phyloP scores from a whole-genome alignment of 768 basidiomycete species.

The Boletellus sp. region DNA sequence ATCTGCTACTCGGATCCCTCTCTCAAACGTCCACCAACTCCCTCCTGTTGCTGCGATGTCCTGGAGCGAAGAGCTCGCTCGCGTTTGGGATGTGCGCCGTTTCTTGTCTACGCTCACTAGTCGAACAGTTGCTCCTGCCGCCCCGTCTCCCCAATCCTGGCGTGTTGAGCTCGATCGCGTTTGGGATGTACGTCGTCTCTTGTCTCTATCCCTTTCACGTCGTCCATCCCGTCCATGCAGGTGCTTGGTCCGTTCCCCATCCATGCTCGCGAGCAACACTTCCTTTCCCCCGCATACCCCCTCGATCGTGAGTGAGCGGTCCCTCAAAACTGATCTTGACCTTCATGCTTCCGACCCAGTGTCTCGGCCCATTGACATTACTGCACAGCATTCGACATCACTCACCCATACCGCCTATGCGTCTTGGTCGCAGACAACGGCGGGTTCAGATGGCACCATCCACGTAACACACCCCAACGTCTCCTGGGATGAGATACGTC shows the following conservation, averaged over 20 bases:
- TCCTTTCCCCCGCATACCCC: constrained; percentile 74
- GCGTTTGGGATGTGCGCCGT: no score
- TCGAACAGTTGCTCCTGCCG: no score
- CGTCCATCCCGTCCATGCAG: constrained; percentile 32
- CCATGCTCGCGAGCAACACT: constrained; percentile 80
- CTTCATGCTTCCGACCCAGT: constrained; percentile 3
- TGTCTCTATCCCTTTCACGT: background rate
- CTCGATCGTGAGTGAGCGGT: constrained; percentile 47
- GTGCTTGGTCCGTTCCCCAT: constrained; percentile 82
- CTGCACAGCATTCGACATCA: constrained; percentile 58
- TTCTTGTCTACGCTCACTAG: no score
- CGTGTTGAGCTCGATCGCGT: constrained; percentile 21
- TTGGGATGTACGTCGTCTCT: constrained; percentile 26
- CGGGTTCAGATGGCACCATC: constrained; percentile 45
- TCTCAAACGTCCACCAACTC: no score
- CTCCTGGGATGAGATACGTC: constrained; percentile 63
- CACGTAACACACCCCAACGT: constrained; percentile 60
- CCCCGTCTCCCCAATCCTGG: constrained; percentile 8
- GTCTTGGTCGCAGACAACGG: constrained; percentile 49
- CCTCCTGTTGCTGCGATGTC: no score
- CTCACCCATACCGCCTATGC: constrained; percentile 40
- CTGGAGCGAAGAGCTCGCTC: no score
- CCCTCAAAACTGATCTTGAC: background rate
- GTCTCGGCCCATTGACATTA: constrained; percentile 9
- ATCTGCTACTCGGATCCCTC: no score